Conservation (phyloP, 306 rosid genomes). For the Vigna radiata region DNA sequence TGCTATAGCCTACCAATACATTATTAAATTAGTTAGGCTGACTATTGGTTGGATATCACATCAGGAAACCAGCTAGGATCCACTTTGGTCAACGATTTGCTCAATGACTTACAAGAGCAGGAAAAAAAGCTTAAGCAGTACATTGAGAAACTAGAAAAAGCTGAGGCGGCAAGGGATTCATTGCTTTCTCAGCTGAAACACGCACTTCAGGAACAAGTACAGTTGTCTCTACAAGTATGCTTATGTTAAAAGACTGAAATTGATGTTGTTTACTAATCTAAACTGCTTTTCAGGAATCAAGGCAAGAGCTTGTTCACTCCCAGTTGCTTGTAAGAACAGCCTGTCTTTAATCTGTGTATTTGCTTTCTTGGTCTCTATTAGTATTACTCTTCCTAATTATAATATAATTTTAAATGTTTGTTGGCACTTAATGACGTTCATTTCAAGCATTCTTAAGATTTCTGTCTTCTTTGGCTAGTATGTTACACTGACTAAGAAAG, state of each 20-base stretch:
- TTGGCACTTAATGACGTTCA: not conserved
- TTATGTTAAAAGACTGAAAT: slow-evolving; percentile 20
- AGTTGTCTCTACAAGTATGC: slow-evolving; percentile 37
- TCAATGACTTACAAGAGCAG: slow-evolving; percentile 73
- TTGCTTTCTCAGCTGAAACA: slow-evolving; percentile 75
- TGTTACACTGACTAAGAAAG: not conserved
- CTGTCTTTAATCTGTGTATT: slow-evolving; percentile 27
- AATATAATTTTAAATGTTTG: slow-evolving; percentile 15
- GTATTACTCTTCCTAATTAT: not conserved
- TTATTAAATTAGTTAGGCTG: slow-evolving; percentile 28
- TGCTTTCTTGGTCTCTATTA: not conserved
- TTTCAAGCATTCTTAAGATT: slow-evolving; percentile 19
- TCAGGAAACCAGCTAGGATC: slow-evolving; percentile 75
- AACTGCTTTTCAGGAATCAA: slow-evolving; percentile 71
- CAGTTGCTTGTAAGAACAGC: slow-evolving; percentile 76
- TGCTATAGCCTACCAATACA: slow-evolving; percentile 2
- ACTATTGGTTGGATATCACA: slow-evolving; percentile 39
- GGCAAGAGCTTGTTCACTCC: slow-evolving; percentile 67
- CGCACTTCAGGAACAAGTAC: slow-evolving; percentile 88
- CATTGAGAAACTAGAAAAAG: slow-evolving; percentile 68
- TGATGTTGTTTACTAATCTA: slow-evolving; percentile 39
- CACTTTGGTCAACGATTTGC: slow-evolving; percentile 65
- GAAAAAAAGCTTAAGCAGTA: slow-evolving; percentile 66
- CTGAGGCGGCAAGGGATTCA: slow-evolving; percentile 67
- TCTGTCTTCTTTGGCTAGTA: slow-evolving; percentile 19